Conservation (phyloP, 73 alveolate genomes). For the Symbiodinium natans region DNA sequence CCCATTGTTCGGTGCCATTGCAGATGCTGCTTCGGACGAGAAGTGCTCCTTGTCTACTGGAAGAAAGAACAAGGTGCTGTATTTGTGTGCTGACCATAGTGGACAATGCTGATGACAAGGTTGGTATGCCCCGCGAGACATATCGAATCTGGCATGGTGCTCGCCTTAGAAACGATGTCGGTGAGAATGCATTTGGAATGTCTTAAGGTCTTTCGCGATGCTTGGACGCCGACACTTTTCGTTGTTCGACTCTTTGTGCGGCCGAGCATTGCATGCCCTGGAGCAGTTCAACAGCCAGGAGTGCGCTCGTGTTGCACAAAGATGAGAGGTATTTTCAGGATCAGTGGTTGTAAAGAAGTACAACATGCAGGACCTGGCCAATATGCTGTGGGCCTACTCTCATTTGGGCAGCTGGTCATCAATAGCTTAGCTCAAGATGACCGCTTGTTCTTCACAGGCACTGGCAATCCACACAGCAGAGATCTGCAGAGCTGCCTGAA, state of each 20-base stretch:
- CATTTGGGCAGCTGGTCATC: constrained; percentile 31
- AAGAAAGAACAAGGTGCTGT: background rate
- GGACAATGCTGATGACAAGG: background rate
- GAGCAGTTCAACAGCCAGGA: constrained; percentile 56
- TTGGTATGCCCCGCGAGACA: constrained; percentile 33
- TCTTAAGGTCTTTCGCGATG: constrained; percentile 34
- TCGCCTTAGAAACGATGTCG: background rate
- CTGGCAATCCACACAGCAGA: too few relatives aligned
- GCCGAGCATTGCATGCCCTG: background rate
- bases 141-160: constrained; percentile 24
- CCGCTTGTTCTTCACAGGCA: too few relatives aligned
- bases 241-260: constrained; percentile 17
- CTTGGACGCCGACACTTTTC: background rate
- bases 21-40: background rate
- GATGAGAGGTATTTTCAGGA: too few relatives aligned
- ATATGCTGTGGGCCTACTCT: constrained; percentile 51
- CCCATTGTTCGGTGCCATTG: constrained; percentile 29
- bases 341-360: too few relatives aligned
- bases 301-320: background rate
- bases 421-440: background rate
- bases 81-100: background rate
- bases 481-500: too few relatives aligned
- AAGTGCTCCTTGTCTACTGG: background rate
- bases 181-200: background rate
- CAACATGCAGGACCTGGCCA: constrained; percentile 28